These are phyloP conservation scores for Aspergillus homomorphus DNA, from an alignment of 495 filamentous ascomycete genomes.

Conservation along the genomic window DNA sequence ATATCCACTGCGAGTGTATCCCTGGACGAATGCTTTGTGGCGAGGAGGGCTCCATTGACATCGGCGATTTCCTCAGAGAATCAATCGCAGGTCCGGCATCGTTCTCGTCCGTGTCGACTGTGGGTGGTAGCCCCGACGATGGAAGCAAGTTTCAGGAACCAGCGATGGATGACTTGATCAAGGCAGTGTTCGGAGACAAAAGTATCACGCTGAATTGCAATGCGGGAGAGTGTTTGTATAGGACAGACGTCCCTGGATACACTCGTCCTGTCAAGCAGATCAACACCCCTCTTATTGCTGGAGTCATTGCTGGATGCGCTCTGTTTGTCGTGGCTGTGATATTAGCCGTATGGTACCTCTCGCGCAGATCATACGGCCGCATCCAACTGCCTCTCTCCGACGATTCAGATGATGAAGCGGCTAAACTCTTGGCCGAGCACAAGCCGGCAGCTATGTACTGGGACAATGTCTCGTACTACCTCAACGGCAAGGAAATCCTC, in stretches of 20 bases:
- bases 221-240: conserved; percentile 88
- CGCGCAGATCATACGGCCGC: conserved; percentile 63
- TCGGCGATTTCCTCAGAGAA: conserved; percentile 78
- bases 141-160: conserved; percentile 85
- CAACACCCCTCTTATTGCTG: conserved; percentile 94
- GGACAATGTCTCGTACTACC: conserved; percentile 77
- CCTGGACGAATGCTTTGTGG: conserved; percentile 92
- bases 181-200: conserved; percentile 80
- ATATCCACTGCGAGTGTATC: conserved; percentile 83
- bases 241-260: conserved; percentile 89
- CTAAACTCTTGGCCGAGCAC: conserved; percentile 83
- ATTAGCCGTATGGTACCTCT: conserved; percentile 83
- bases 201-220: conserved; percentile 81
- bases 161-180: conserved; percentile 85
- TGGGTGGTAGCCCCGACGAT: conserved; percentile 55
- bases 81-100: conserved; percentile 81
- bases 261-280: conserved; percentile 86
- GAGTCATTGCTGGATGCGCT: conserved; percentile 82
- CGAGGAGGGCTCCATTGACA: conserved; percentile 83
- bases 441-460: conserved; percentile 87
- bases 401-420: conserved; percentile 84
- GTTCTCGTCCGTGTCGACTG: conserved; percentile 67
- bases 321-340: conserved; percentile 86
- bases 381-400: conserved; percentile 75
- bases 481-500: conserved; percentile 87